Evolutionary conservation across 1,284 basidiomycete genomes (phyloP).

Genomic region (Ustilago shanxiensis): DNA sequence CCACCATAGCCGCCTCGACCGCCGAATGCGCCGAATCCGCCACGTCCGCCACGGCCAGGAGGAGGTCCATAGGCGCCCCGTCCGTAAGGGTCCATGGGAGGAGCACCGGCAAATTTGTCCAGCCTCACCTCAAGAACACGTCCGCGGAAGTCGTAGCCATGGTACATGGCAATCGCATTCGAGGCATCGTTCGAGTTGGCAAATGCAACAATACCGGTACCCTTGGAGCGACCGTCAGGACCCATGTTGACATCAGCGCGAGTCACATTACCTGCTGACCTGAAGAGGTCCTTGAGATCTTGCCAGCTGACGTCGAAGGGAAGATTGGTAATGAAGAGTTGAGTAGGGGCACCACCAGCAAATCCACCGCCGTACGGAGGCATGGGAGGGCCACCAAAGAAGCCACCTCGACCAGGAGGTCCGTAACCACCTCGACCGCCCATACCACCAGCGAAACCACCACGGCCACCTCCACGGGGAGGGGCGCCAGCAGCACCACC

Average conservation of each 20-base stretch:
- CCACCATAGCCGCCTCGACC: constrained; percentile 68
- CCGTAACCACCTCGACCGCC: constrained; percentile 52
- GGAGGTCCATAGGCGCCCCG: constrained; percentile 76
- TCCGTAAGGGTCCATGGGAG: constrained; percentile 41
- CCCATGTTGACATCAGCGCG: constrained; percentile 93
- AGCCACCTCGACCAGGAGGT: constrained; percentile 55
- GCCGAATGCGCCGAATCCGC: constrained; percentile 11
- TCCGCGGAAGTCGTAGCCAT: constrained; percentile 63
- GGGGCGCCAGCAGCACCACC: constrained; percentile 78
- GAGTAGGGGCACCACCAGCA: constrained; percentile 71
- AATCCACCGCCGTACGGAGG: constrained; percentile 41
- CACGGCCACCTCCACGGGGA: constrained; percentile 77
- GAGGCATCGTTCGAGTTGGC: constrained; percentile 89
- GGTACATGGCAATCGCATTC: constrained; percentile 76
- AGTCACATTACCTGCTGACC: constrained; percentile 90
- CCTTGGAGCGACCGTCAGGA: constrained; percentile 91
- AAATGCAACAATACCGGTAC: constrained; percentile 87
- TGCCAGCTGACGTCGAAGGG: constrained; percentile 98
- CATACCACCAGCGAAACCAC: constrained; percentile 47
- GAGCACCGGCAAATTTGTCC: constrained; percentile 84
- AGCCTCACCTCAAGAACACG: constrained; percentile 60
- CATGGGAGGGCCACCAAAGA: constrained; percentile 36
- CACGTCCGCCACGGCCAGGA: constrained; percentile 43
- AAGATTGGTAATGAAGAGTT: constrained; percentile 87
- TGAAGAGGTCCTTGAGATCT: constrained; percentile 96